Base-by-base conservation (phyloP, 1,284 basidiomycete genomes). In the Trichosporon sp. region DNA sequence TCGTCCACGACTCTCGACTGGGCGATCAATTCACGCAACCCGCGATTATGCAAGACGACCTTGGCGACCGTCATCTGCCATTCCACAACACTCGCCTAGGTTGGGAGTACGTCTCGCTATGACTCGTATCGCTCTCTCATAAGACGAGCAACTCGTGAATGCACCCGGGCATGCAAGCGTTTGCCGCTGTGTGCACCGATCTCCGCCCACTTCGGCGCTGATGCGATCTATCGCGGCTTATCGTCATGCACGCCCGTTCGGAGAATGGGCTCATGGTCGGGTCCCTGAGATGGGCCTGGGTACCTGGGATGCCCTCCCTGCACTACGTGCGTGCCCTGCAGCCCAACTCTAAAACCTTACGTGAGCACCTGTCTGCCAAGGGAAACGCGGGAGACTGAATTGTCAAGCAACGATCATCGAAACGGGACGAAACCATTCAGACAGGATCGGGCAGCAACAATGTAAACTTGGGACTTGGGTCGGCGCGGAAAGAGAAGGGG, bases 311-410 rank as follows among this genome's bases (percentile, higher is more conserved):
- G 26, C 26, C 26, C 26, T 26, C 26, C 26, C 26, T 40, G 38
- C 38, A 2, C 38, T 12, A 26, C 26, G 1, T 10, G 38, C 38
- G 12, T 40, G 11, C 10, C 8, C 51, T 21, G 8, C 2, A 8
- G 10, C 31, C 16, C 32, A 37, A 35, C 26, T 19, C 31, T 37
- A 16, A 63, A 21, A 37, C 59, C 3, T 63, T 35, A 63, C 59
- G 59, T 11, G 31, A 63, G 35, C 16, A n/a, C 16, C 32, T 26
- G 59, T 37, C 32, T 1, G 19, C 21, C 51, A 16, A 54, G n/a
- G 59, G 59, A 63, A 63, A n/a, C 19, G 32, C 59, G 59, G 59
- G 59, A 63, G 6, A 37, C 59, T 63, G 59, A 63, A 63, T 63
- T 63, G 59, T 63, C 59, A 16, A n/a, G 32, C 59, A 63, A 32